Evolutionary conservation across 2,329 filamentous ascomycete species (phyloP).

Genomic region (Beauveria asiatica): DNA sequence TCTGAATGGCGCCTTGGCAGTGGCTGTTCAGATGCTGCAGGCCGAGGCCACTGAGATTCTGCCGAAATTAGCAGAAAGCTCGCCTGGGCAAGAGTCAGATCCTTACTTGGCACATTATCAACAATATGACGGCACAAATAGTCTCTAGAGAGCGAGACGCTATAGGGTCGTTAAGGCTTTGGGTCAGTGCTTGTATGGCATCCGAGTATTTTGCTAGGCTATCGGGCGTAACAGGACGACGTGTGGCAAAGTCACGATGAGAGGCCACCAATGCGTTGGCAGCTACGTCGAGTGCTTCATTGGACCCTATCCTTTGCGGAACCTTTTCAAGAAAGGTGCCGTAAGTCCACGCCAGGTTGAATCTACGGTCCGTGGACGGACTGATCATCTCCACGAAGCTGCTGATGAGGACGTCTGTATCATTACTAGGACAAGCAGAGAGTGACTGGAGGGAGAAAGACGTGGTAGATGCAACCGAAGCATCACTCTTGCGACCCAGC

Average conservation of each 20-base stretch:
- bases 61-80: background rate
- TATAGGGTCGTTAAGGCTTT: background rate
- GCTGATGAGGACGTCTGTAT: background rate
- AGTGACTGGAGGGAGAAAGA: background rate
- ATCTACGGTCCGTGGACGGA: conserved; percentile 2
- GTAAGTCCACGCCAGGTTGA: conserved; percentile 6
- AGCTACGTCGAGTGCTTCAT: conserved; percentile 2
- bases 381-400: conserved; percentile 1
- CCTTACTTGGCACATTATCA: conserved; percentile 6
- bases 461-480: background rate
- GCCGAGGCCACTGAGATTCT: conserved; percentile 5
- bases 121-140: conserved; percentile 1
- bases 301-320: background rate
- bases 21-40: conserved; percentile 8
- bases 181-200: background rate
- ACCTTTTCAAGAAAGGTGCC: background rate
- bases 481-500: background rate
- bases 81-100: background rate
- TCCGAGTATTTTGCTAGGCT: conserved; percentile 1
- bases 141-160: background rate
- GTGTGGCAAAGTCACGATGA: conserved; percentile 1
- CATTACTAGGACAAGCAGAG: background rate
- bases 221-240: background rate
- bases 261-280: background rate
- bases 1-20: conserved; percentile 4